These are phyloP conservation scores for Fusarium odoratissimum DNA, from an alignment of 2,329 filamentous ascomycete genomes.

Conservation along the genomic window DNA sequence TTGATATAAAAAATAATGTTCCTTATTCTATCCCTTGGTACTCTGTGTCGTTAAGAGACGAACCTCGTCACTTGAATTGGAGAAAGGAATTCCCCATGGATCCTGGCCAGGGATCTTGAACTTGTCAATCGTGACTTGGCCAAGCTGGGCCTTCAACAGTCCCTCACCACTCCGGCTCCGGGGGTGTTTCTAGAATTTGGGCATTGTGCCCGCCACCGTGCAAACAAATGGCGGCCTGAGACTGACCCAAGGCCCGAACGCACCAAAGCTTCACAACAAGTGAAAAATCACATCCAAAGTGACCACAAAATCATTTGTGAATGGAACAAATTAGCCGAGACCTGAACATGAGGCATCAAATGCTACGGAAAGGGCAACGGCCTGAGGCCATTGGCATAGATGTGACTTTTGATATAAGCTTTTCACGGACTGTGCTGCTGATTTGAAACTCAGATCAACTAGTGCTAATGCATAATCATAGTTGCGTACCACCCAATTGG, in stretches of 20 bases:
- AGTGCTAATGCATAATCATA: neutral
- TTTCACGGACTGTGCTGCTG: neutral
- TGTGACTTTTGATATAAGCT: neutral
- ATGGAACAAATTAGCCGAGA: neutral
- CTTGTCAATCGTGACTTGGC: neutral
- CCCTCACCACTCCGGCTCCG: too few species aligned
- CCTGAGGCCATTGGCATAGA: neutral
- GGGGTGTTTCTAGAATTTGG: too few species aligned
- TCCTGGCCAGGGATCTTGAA: neutral
- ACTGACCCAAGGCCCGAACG: accelerated
- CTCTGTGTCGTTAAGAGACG: too few species aligned
- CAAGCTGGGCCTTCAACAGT: neutral
- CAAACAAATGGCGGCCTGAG: accelerated
- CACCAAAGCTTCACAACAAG: neutral
- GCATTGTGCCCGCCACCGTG: neutral
- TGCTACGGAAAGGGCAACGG: accelerated
- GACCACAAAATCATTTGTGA: too few species aligned
- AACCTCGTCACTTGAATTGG: accelerated
- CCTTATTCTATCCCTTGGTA: too few species aligned
- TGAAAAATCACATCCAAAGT: accelerated
- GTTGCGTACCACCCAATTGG: too few species aligned
- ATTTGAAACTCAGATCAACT: too few species aligned
- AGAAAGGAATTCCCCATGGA: accelerated
- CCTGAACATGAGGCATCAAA: too few species aligned
- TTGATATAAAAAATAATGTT: accelerated